Percentiles rank a stretch among this genome's conserved stretches.
phyloP scores from a whole-genome alignment of 2,329 filamentous ascomycete genomes.

The Sphaceloma murrayae region DNA sequence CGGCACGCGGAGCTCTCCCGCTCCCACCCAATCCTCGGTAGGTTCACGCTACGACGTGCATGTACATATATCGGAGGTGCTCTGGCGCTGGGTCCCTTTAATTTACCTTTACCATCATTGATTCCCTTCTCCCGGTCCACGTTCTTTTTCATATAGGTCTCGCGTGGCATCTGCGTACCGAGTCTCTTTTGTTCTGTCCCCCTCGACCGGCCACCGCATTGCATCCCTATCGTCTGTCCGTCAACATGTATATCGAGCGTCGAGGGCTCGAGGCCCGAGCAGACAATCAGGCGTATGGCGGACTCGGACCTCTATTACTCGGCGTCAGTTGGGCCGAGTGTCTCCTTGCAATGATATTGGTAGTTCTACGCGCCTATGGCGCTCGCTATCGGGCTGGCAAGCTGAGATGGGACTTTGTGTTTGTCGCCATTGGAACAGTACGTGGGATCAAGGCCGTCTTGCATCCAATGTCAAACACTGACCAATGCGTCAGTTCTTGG shows the following conservation, averaged over 20 bases:
- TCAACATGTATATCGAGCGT: slow-evolving; percentile 2
- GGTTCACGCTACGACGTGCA: slow-evolving; percentile 6
- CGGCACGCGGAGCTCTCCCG: neutral
- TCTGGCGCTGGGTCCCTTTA: neutral
- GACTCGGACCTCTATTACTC: slow-evolving; percentile 6
- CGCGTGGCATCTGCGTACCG: no score
- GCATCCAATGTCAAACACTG: neutral
- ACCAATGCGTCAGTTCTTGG: slow-evolving; percentile 2
- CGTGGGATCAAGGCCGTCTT: no score
- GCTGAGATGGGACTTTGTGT: slow-evolving; percentile 9
- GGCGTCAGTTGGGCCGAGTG: slow-evolving; percentile 5
- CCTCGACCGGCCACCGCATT: no score
- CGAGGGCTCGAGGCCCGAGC: neutral
- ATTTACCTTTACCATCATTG: no score
- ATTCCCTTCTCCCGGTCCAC: no score
- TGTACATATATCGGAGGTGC: slow-evolving; percentile 1
- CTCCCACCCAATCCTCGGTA: neutral
- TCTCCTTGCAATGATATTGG: neutral
- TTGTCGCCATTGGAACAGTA: slow-evolving; percentile 14
- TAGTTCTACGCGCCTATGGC: slow-evolving; percentile 7
- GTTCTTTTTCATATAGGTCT: no score
- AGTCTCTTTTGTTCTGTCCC: no score
- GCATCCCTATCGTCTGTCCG: neutral
- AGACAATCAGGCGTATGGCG: slow-evolving; percentile 10
- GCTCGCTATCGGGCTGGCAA: neutral